phyloP scores from a whole-genome alignment of 495 filamentous ascomycete species.

The Daldinia childiae region DNA sequence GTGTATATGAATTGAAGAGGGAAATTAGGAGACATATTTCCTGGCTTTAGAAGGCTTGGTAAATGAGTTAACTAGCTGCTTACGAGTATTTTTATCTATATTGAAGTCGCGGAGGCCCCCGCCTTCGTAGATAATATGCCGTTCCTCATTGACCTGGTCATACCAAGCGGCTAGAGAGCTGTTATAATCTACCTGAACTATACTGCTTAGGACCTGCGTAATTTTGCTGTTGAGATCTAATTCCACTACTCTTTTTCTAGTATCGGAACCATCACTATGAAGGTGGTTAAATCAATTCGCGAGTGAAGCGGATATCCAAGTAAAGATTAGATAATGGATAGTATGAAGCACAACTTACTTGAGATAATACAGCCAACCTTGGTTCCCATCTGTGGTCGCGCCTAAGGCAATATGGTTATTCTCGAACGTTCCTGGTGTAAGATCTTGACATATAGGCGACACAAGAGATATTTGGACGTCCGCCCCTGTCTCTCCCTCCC shows the following conservation, averaged over 20 bases:
- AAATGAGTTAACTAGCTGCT: no score
- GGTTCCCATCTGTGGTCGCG: not conserved
- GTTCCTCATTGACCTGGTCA: not conserved
- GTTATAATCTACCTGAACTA: not conserved
- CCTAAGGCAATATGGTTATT: not conserved
- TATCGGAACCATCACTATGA: no score
- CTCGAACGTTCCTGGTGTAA: not conserved
- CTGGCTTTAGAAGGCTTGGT: no score
- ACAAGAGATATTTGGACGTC: not conserved
- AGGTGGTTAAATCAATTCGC: no score
- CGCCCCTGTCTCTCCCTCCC: not conserved
- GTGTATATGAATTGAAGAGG: not conserved
- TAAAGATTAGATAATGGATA: no score
- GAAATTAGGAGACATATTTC: no score
- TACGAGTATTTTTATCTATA: no score
- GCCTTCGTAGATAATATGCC: not conserved
- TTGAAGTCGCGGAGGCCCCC: not conserved
- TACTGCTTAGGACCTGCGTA: no score
- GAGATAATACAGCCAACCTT: not conserved
- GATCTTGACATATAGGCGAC: not conserved
- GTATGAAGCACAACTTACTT: no score
- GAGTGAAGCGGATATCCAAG: no score
- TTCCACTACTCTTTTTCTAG: no score
- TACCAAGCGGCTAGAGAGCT: not conserved
- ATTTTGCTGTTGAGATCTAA: no score